A percentile compares a stretch with the other conserved stretches of the same genome.
Evolutionary conservation across 495 filamentous ascomycete genomes (phyloP).

Genomic region (Filosporella fistucella): DNA sequence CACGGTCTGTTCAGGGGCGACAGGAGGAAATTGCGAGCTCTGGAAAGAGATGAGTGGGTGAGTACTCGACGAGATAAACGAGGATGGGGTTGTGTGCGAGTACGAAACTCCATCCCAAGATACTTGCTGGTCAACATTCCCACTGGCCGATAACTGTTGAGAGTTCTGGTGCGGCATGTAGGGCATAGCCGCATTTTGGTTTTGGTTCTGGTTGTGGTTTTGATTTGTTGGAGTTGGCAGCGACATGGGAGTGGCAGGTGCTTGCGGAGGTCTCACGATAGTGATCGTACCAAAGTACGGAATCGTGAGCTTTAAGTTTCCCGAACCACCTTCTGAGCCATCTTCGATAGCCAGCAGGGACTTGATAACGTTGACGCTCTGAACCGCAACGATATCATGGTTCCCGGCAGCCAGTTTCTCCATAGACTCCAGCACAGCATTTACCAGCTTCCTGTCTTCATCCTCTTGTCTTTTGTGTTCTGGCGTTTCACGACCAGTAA

Average conservation of each 20-base stretch:
- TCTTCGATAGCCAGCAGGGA: conserved; percentile 35
- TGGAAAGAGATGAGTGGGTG: conserved; percentile 14
- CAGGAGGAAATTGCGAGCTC: conserved; percentile 9
- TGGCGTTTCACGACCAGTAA: not conserved
- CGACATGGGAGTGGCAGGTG: no score
- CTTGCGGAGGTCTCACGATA: conserved; percentile 30
- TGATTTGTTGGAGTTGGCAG: no score
- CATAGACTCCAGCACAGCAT: conserved; percentile 31
- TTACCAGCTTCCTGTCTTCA: conserved; percentile 26
- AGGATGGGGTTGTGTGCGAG: no score
- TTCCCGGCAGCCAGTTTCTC: conserved; percentile 28
- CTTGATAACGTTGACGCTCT: conserved; percentile 35
- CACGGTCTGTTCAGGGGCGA: no score
- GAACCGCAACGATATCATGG: conserved; percentile 33
- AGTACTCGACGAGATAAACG: no score
- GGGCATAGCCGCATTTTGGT: no score
- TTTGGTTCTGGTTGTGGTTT: no score
- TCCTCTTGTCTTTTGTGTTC: conserved; percentile 24
- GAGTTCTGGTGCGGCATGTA: no score
- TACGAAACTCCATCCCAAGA: no score
- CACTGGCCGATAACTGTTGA: no score
- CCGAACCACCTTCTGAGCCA: not conserved
- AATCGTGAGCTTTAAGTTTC: conserved; percentile 35
- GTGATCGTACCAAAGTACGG: conserved; percentile 42
- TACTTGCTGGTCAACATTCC: no score